Percentiles rank a stretch among this genome's conserved stretches.
Conservation (phyloP, 202 grass and related monocot species). For the Eragrostis tef region DNA sequence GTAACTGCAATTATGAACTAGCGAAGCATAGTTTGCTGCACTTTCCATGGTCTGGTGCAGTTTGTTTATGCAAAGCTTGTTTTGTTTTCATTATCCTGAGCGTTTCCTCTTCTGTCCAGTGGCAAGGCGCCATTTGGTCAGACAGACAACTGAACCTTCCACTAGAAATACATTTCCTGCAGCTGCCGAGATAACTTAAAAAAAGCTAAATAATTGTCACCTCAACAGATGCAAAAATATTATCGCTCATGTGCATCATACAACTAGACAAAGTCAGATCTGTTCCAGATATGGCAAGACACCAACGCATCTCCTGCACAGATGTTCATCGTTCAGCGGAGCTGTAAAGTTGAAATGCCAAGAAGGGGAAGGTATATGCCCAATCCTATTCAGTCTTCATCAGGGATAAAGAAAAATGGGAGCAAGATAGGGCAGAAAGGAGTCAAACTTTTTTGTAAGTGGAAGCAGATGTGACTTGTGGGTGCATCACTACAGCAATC, state of each 20-base stretch:
- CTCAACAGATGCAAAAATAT: slow-evolving; percentile 40
- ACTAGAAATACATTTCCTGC: slow-evolving; percentile 18
- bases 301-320: neutral
- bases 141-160: slow-evolving; percentile 33
- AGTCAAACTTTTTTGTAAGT: slow-evolving; percentile 24
- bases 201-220: slow-evolving; percentile 35
- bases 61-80: slow-evolving; percentile 36
- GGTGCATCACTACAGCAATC: slow-evolving; percentile 1
- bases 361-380: slow-evolving; percentile 19
- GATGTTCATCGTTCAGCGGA: slow-evolving; percentile 25
- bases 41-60: slow-evolving; percentile 18
- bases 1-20: slow-evolving; percentile 21
- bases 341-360: slow-evolving; percentile 14
- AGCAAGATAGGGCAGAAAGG: slow-evolving; percentile 38
- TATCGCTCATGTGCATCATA: slow-evolving; percentile 11
- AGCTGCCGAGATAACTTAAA: slow-evolving; percentile 48
- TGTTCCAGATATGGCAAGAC: slow-evolving; percentile 49
- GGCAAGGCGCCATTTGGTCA: slow-evolving; percentile 43
- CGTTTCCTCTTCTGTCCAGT: slow-evolving; percentile 29
- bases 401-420: neutral
- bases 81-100: slow-evolving; percentile 40
- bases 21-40: neutral
- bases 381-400: slow-evolving; percentile 14
- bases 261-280: slow-evolving; percentile 48
- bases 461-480: slow-evolving; percentile 40